Conservation (phyloP, 1,284 basidiomycete genomes). For the Sporisorium scitamineum region DNA sequence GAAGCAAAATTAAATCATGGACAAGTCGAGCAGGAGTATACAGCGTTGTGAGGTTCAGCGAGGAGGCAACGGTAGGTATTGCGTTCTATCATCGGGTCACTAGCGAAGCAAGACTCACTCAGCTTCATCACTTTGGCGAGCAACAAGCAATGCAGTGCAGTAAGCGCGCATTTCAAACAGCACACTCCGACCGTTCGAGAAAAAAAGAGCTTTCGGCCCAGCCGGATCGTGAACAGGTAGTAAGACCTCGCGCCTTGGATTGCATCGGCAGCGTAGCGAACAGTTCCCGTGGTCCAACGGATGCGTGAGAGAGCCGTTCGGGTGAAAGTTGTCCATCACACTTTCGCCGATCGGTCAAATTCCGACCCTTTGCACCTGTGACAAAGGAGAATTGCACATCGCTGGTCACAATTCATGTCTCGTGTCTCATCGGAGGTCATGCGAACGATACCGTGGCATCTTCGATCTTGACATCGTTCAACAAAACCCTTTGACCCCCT, state of each 20-base stretch:
- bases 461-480: constrained; percentile 2
- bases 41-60: too few species aligned
- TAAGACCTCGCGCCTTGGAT: too few species aligned
- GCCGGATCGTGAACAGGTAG: not conserved
- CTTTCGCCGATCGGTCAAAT: not conserved
- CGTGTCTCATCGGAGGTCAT: constrained; percentile 1
- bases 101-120: not conserved
- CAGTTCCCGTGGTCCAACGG: too few species aligned
- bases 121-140: not conserved
- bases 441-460: not conserved
- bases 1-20: too few species aligned
- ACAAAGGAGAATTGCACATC: not conserved
- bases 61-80: too few species aligned
- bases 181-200: not conserved
- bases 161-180: not conserved
- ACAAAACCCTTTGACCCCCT: not conserved
- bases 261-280: too few species aligned
- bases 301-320: not conserved
- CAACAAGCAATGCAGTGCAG: not conserved
- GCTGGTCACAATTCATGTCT: not conserved
- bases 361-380: not conserved
- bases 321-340: not conserved
- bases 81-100: too few species aligned
- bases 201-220: not conserved
- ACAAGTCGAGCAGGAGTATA: too few species aligned